Evolutionary conservation across 2,329 filamentous ascomycete genomes (phyloP).

Genomic region (Taxawa tesnikishii): DNA sequence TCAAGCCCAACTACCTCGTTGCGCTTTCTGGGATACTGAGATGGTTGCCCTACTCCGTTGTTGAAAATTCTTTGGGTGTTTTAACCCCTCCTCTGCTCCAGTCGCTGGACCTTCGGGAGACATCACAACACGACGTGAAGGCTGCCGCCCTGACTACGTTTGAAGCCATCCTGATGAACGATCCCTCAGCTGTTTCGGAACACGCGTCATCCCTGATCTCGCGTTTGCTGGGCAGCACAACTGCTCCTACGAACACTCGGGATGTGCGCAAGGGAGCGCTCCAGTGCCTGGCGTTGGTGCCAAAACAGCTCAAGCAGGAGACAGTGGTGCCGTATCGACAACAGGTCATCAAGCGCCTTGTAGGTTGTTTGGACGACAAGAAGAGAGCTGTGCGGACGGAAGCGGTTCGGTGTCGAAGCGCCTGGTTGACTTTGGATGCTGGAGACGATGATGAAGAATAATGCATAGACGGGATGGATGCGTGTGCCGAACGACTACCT

Average conservation of each 20-base stretch:
- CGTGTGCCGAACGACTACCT: too few species aligned
- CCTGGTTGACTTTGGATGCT: constrained; percentile 49
- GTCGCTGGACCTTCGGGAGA: constrained; percentile 38
- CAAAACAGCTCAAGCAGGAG: constrained; percentile 34
- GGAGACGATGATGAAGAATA: constrained; percentile 37
- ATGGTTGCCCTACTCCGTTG: constrained; percentile 46
- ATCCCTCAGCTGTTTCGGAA: constrained; percentile 39
- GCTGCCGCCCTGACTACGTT: constrained; percentile 48
- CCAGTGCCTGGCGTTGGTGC: constrained; percentile 34
- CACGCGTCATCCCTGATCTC: constrained; percentile 46
- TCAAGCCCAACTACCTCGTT: constrained; percentile 50
- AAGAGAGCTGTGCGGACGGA: constrained; percentile 51
- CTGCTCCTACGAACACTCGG: constrained; percentile 17
- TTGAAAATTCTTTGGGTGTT: constrained; percentile 45
- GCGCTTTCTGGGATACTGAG: constrained; percentile 50
- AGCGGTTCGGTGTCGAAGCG: constrained; percentile 48
- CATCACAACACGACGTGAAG: constrained; percentile 40
- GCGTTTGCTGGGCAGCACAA: constrained; percentile 31
- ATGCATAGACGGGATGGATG: too few species aligned
- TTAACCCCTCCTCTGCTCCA: constrained; percentile 51
- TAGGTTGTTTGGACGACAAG: constrained; percentile 46
- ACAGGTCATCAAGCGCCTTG: constrained; percentile 44
- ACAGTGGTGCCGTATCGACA: constrained; percentile 44
- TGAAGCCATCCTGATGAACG: constrained; percentile 44
- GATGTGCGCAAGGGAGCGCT: constrained; percentile 36